Evolutionary conservation across 768 basidiomycete species (phyloP).

Genomic region (Lentinula sp.): DNA sequence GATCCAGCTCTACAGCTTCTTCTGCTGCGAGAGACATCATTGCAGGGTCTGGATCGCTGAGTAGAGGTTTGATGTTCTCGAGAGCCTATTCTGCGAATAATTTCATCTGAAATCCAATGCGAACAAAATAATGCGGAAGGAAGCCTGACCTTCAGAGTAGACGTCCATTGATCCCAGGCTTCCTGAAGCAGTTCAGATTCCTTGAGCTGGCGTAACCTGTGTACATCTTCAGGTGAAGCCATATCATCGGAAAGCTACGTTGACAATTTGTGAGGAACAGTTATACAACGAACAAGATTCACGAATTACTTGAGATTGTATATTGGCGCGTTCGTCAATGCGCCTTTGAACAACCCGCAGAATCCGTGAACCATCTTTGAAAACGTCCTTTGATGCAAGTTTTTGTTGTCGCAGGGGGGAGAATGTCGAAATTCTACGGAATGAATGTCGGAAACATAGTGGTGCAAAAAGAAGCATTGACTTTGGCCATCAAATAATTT

Average conservation of each 20-base stretch:
- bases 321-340: constrained; percentile 39
- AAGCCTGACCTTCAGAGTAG: constrained; percentile 44
- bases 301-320: constrained; percentile 36
- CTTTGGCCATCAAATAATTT: not conserved
- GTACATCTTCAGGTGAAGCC: constrained; percentile 51
- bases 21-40: constrained; percentile 45
- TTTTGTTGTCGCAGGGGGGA: not conserved
- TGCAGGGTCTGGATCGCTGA: constrained; percentile 66
- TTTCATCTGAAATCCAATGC: constrained; percentile 6
- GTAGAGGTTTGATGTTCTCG: constrained; percentile 52
- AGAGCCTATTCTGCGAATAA: constrained; percentile 47
- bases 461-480: not conserved
- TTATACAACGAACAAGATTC: not conserved
- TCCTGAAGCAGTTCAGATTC: constrained; percentile 61
- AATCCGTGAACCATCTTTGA: constrained; percentile 40
- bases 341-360: constrained; percentile 49
- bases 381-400: not conserved
- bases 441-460: constrained; percentile 1
- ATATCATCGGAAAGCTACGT: constrained; percentile 46
- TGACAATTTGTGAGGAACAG: constrained; percentile 5
- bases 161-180: constrained; percentile 63
- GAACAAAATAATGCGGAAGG: constrained; percentile 13
- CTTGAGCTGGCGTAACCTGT: constrained; percentile 53
- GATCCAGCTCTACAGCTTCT: constrained; percentile 5
- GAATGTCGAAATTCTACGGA: constrained; percentile 2